Evolutionary conservation across 441 rosid genomes (phyloP).

Genomic region (Pelargonium citronellum): DNA sequence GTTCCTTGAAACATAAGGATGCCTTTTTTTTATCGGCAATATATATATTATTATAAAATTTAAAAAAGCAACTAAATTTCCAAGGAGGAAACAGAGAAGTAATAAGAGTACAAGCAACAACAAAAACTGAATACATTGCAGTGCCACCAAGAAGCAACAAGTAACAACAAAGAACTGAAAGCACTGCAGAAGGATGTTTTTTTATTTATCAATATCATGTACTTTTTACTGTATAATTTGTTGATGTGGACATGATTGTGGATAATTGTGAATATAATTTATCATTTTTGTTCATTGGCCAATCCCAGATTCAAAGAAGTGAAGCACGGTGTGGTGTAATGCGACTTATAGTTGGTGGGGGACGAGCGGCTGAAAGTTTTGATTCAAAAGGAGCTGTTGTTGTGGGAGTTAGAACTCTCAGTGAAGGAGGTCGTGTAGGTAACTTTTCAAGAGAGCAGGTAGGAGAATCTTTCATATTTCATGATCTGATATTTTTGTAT

Average conservation of each 20-base stretch:
- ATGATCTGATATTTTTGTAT: not conserved
- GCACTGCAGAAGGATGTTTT: no score
- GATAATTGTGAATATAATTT: conserved; percentile 13
- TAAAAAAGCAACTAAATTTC: no score
- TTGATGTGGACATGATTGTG: conserved; percentile 2
- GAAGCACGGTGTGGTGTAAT: conserved; percentile 93
- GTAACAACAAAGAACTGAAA: no score
- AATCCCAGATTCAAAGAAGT: conserved; percentile 55
- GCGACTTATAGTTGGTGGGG: conserved; percentile 99
- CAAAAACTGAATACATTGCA: no score
- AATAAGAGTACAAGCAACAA: no score
- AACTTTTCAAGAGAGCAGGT: conserved; percentile 99
- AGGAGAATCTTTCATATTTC: conserved; percentile 10
- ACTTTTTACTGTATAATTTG: conserved; percentile 1
- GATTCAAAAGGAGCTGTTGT: conserved; percentile 88
- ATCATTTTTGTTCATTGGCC: not conserved
- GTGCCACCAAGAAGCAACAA: no score
- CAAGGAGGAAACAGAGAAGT: no score
- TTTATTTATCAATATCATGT: not conserved
- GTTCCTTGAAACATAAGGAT: no score
- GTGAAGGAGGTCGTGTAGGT: conserved; percentile 99
- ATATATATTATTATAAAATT: no score
- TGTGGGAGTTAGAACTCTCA: conserved; percentile 96
- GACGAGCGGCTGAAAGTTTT: conserved; percentile 82
- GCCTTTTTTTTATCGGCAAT: no score